Base-by-base conservation (phyloP, 1,139 yeast species). In the Pichia cactophila region DNA sequence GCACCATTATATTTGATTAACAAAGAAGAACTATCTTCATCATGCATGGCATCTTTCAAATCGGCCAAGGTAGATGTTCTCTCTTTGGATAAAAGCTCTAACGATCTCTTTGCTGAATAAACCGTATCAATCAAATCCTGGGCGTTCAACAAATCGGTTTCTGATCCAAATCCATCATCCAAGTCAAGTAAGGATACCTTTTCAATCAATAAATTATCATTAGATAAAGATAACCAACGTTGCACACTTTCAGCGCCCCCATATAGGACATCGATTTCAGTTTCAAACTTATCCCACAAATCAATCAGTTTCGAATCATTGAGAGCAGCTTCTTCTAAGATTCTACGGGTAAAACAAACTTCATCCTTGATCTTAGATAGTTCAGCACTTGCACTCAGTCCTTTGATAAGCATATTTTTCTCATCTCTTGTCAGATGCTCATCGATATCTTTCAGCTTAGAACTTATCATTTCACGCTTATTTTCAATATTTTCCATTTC, bases 21-120 rank as follows among this genome's bases (percentile, higher is more conserved):
- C 28, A 84, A 73, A 50, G 86, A 83, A 0, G 96, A 84, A 47
- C 90, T 88, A 62, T 92, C 97, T 65, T 92, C 98, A 23, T 77
- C 73, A 59, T 84, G 95, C 41, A 87, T 82, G 49, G 77, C 78
- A 8, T 71, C 74, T 62, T 88, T 89, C 61, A 90, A 73, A 45
- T 81, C 87, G 3, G 73, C 73, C 42, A 86, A 71, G 2, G 84
- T 73, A 43, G 79, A 72, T 20, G 69, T 66, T 49, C 95, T 80
- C 60, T 85, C 92, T 33, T 76, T 70, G 58, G 77, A 75, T 38
- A 83, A 53, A 50, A 70, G 67, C 40, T 73, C 74, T 52, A 81
- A 61, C 49, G 71, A 72, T 33, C 64, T 65, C 36, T 73, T 60
- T 45, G 71, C 57, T 29, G 77, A 76, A 49, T 80, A 78, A 23